A percentile compares a stretch with the other conserved stretches of the same genome.
Conservation (phyloP, 192 early-diverging fungal genomes). For the Entomortierella beljakovae region DNA sequence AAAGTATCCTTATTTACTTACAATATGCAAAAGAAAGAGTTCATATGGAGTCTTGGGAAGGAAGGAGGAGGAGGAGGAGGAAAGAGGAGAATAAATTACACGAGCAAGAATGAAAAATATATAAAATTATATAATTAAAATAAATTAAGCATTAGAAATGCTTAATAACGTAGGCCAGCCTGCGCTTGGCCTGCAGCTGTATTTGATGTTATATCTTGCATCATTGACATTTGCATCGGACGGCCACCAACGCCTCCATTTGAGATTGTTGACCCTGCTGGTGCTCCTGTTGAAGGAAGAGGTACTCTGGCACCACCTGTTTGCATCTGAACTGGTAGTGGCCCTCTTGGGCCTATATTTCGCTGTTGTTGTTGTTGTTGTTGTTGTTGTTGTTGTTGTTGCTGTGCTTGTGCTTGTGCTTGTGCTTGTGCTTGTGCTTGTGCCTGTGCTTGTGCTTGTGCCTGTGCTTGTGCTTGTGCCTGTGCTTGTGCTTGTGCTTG, state of each 20-base stretch:
- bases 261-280: conserved; percentile 14
- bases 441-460: too few relatives aligned
- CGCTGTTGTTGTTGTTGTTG: conserved; percentile 18
- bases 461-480: too few relatives aligned
- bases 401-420: too few relatives aligned
- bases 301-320: conserved; percentile 29
- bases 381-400: conserved; percentile 7
- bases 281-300: conserved; percentile 6
- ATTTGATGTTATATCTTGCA: conserved; percentile 37
- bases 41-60: background rate
- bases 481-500: too few relatives aligned
- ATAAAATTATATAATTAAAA: too few relatives aligned
- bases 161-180: conserved; percentile 34
- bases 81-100: conserved; percentile 16
- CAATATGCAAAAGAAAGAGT: conserved; percentile 1
- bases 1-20: too few relatives aligned
- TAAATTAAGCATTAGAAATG: background rate
- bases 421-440: too few relatives aligned
- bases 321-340: conserved; percentile 34
- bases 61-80: background rate
- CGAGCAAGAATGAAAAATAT: background rate
- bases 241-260: conserved; percentile 2
- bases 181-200: conserved; percentile 15
- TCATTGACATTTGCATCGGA: conserved; percentile 31
- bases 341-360: conserved; percentile 3